Conservation (phyloP, 2,329 filamentous ascomycete species). For the Colletotrichum sp. region DNA sequence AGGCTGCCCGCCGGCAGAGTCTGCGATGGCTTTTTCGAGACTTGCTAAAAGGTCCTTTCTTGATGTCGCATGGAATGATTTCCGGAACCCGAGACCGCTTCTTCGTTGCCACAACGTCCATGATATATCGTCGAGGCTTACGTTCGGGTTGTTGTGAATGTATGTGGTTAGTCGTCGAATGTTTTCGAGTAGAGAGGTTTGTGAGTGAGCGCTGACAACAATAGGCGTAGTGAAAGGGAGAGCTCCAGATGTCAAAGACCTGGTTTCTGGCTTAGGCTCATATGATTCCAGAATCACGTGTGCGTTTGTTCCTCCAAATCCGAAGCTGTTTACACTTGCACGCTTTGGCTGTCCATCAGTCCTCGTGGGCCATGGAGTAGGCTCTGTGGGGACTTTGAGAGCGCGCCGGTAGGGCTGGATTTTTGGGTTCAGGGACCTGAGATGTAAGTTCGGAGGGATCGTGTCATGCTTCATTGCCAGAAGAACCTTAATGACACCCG, state of each 20-base stretch:
- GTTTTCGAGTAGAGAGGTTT: neutral
- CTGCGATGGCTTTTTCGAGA: neutral
- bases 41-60: neutral
- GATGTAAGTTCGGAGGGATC: neutral
- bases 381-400: constrained; percentile 25
- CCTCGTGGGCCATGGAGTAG: constrained; percentile 27
- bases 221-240: neutral
- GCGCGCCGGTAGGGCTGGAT: constrained; percentile 3
- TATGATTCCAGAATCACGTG: constrained; percentile 30
- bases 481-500: constrained; percentile 3
- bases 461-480: neutral
- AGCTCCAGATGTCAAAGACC: accelerated
- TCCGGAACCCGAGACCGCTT: neutral
- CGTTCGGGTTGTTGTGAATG: neutral
- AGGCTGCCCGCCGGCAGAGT: neutral
- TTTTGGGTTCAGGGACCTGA: constrained; percentile 22
- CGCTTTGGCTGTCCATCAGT: constrained; percentile 28
- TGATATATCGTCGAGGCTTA: neutral
- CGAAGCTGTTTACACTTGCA: constrained; percentile 40
- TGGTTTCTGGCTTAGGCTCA: neutral
- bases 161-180: neutral
- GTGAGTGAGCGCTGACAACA: neutral
- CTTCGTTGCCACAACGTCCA: neutral
- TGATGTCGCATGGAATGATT: neutral
- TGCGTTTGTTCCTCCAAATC: constrained; percentile 30